Evolutionary conservation across 1,284 basidiomycete genomes (phyloP).

Genomic region (Stygiomarasmius scandens): DNA sequence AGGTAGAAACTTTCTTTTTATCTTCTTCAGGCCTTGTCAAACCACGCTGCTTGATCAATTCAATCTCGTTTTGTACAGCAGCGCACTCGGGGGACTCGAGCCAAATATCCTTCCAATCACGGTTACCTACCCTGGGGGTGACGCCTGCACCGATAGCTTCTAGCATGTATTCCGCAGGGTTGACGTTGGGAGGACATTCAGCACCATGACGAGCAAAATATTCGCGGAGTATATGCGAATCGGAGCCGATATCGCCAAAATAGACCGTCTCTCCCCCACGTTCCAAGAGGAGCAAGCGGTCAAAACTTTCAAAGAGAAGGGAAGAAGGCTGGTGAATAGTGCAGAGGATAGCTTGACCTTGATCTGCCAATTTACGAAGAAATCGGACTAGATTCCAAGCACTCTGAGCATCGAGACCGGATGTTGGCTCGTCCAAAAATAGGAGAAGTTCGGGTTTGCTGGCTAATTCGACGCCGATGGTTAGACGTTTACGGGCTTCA

Average conservation of each 20-base stretch:
- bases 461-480: slow-evolving; percentile 88
- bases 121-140: slow-evolving; percentile 60
- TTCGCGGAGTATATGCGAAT: slow-evolving; percentile 59
- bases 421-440: slow-evolving; percentile 69
- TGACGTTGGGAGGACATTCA: slow-evolving; percentile 60
- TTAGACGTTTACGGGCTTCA: slow-evolving; percentile 85
- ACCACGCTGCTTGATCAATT: slow-evolving; percentile 44
- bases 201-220: slow-evolving; percentile 77
- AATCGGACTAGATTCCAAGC: slow-evolving; percentile 58
- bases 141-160: slow-evolving; percentile 80
- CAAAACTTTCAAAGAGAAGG: slow-evolving; percentile 75
- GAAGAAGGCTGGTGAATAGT: slow-evolving; percentile 81
- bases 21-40: slow-evolving; percentile 39
- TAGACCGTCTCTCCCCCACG: slow-evolving; percentile 75
- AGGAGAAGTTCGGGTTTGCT: slow-evolving; percentile 83
- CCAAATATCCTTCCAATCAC: slow-evolving; percentile 83
- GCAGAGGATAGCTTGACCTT: slow-evolving; percentile 80
- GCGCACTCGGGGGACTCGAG: slow-evolving; percentile 51
- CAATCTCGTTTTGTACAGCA: slow-evolving; percentile 43
- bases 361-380: slow-evolving; percentile 81
- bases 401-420: slow-evolving; percentile 74
- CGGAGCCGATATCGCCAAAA: slow-evolving; percentile 78
- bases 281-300: slow-evolving; percentile 68
- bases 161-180: slow-evolving; percentile 65
- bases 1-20: slow-evolving; percentile 44